Percentiles rank a stretch among this genome's conserved stretches.
phyloP scores from a whole-genome alignment of 129 eudicot genomes.

The Kitagawia praeruptora region DNA sequence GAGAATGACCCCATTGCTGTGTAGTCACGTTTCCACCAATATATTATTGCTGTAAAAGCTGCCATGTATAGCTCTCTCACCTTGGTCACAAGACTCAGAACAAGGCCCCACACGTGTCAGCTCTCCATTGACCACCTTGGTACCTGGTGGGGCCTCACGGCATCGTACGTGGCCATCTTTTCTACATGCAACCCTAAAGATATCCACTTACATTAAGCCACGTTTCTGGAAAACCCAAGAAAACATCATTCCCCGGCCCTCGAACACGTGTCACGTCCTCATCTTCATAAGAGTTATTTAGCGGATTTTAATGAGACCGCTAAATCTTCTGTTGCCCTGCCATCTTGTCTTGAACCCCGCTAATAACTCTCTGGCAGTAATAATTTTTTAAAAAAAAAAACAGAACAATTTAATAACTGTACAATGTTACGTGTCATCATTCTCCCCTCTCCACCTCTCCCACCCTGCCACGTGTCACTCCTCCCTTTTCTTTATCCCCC shows the following conservation, averaged over 20 bases:
- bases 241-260: neutral
- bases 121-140: too few species aligned
- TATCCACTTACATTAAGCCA: neutral
- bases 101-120: too few species aligned
- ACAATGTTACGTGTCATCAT: constrained; percentile 25
- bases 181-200: too few species aligned
- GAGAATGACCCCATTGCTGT: too few species aligned
- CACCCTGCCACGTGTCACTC: constrained; percentile 33
- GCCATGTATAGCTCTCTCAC: too few species aligned
- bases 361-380: constrained; percentile 2
- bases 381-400: neutral
- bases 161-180: too few species aligned
- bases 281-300: neutral
- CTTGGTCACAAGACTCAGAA: too few species aligned
- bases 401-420: neutral
- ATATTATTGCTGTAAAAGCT: neutral
- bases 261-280: constrained; percentile 10
- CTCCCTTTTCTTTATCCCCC: constrained; percentile 5
- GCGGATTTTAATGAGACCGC: constrained; percentile 6
- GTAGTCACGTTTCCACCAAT: neutral
- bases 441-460: constrained; percentile 12
- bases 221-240: neutral
- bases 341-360: neutral
- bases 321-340: neutral
- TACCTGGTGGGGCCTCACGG: too few species aligned